These are phyloP conservation scores for Metschnikowia matae DNA, from an alignment of 805 yeast genomes.

Conservation along the genomic window DNA sequence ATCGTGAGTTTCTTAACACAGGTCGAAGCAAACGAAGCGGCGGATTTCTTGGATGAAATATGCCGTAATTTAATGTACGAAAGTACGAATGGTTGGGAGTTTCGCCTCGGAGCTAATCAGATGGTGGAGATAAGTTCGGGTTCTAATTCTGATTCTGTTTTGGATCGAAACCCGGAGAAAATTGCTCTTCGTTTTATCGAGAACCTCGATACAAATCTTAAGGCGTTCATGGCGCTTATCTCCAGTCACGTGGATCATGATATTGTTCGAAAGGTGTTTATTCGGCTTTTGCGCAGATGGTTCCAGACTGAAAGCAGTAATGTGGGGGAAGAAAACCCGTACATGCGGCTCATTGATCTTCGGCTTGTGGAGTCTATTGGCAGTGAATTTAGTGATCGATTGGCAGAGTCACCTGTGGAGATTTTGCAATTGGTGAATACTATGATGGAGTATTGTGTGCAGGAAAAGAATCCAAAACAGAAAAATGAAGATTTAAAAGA, in stretches of 20 bases:
- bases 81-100: conserved; percentile 37
- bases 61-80: conserved; percentile 31
- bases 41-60: conserved; percentile 24
- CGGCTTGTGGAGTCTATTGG: conserved; percentile 62
- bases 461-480: conserved; percentile 5
- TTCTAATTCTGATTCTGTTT: neutral
- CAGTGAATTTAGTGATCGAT: conserved; percentile 50
- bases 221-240: conserved; percentile 39
- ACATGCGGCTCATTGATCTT: conserved; percentile 53
- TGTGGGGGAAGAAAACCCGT: conserved; percentile 43
- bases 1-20: conserved; percentile 35
- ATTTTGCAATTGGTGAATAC: conserved; percentile 42
- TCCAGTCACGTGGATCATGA: conserved; percentile 45
- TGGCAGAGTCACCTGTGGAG: conserved; percentile 55
- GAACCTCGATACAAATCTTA: conserved; percentile 25
- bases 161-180: conserved; percentile 17
- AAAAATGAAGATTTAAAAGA: conserved; percentile 12
- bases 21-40: conserved; percentile 17
- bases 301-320: conserved; percentile 25
- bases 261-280: conserved; percentile 45
- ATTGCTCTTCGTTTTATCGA: conserved; percentile 27
- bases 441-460: conserved; percentile 12
- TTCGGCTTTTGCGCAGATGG: conserved; percentile 59
- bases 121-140: conserved; percentile 27
- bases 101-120: conserved; percentile 38